Base-by-base conservation (phyloP, 192 early-diverging fungal species). In the Rhizophagus clarus region DNA sequence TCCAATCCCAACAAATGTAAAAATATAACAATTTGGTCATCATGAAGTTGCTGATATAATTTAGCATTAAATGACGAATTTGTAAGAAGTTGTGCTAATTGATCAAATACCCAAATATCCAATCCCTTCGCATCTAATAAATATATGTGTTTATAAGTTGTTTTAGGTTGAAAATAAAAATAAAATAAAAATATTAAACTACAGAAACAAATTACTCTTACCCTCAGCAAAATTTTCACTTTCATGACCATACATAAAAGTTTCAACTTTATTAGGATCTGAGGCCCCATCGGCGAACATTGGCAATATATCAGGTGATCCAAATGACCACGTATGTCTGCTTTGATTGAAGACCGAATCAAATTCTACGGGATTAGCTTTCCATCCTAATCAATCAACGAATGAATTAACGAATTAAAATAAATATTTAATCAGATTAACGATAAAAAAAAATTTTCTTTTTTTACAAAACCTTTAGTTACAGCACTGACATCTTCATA, bases 401-500 rank as follows among this genome's bases (percentile, higher is more conserved):
- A 64, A 47, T 31, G 11, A 40, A 11, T 63, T 64, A 10, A 37
- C 31, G 14, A 28, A 11, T 42, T 77, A 0, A 62, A 6, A 62
- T 61, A 61, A 47, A 28, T 61, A 42, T 51, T 1, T 47, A 47
- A 51, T 51, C 2, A 15, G 17, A 51, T 14, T 14, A 51, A 51
- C 17, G 4, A 14, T 47, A 8, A 14, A 15, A 51, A 51, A 51
- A 51, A 51, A 42, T 1, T 37, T 64, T 11, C 34, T 64, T 17
- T n/a, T 73, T 28, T 29, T 29, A 24, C 11, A 10, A 63, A 74
- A 93, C 94, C 96, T 84, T 94, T 97, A 8, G 96, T 98, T 28
- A 98, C 97, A 4, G 97, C 97, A 85, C 95, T 96, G 66, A 97
- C 96, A 87, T 98, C 97, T 84, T 98, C 97, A 85, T 98, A 98